Evolutionary conservation across 2,329 filamentous ascomycete species (phyloP), one percentile per base, ranked within the genome.

Genomic region (Colletotrichum sp.): DNA sequence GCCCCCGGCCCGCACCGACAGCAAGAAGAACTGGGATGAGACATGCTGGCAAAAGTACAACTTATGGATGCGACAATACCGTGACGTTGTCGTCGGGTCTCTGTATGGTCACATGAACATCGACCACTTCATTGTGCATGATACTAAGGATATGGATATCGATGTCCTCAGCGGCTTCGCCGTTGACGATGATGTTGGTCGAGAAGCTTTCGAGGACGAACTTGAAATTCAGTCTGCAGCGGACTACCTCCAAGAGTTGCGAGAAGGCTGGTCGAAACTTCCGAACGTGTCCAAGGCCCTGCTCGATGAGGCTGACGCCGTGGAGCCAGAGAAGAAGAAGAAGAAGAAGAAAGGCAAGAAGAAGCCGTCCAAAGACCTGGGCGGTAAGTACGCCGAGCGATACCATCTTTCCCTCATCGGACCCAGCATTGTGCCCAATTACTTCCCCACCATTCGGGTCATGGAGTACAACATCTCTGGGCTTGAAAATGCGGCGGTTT

Each of bases 31-130:
- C 77, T 99, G 97, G 97, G 96, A 98, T 79, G 96, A 99, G 88
- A 96, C 95, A 0, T 99, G 97, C 86, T 99, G 96, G 96, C 96
- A 98, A 83, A 98, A 98, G 83, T 99, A 98, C 85, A 94, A 95
- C 0, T 87, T 99, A 6, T 99, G 96, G 95, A 87, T 96, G 81
- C 91, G 92, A 79, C 95, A 98, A 83, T 99, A 96, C 84, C 94
- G 97, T 39, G 97, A 99, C 83, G 94, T 99, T 49, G 90, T 99
- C 24, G 90, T 96, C 24, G 92, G 91, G 15, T 92, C 92, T 30
- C 82, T 98, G 8, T 99, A 94, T 82, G 97, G 96, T 2, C 97
- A 99, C 83, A 99, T 99, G 97, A 99, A 99, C 82, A 95, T 98
- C 78, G 97, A 99, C 81, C 97, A 99, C 84, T 99, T 99, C 85